Evolutionary conservation across 2,329 filamentous ascomycete genomes (phyloP).

Genomic region (Alternaria triticimaculans): DNA sequence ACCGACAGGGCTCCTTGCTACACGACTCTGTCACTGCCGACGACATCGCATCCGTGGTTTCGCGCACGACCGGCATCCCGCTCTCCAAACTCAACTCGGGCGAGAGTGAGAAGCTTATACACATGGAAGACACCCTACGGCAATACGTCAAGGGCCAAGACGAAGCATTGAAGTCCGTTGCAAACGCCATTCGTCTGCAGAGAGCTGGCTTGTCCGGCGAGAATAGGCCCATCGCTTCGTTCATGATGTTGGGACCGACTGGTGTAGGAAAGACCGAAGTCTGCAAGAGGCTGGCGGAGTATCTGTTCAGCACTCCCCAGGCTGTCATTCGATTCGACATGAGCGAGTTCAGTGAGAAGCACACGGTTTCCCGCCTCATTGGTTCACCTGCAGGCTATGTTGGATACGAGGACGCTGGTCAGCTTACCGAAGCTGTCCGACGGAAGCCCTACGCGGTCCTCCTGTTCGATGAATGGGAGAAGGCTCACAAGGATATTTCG

Average conservation of each 20-base stretch:
- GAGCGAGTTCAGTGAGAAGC: conserved; percentile 97
- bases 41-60: conserved; percentile 92
- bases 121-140: conserved; percentile 90
- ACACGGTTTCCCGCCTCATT: conserved; percentile 91
- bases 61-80: conserved; percentile 89
- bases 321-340: conserved; percentile 96
- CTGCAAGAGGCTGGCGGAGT: conserved; percentile 92
- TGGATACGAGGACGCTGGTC: conserved; percentile 94
- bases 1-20: conserved; percentile 66
- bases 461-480: conserved; percentile 97
- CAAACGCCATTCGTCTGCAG: conserved; percentile 92
- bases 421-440: conserved; percentile 92
- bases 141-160: conserved; percentile 90
- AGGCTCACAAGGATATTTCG: conserved; percentile 94
- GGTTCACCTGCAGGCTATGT: conserved; percentile 94
- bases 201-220: conserved; percentile 90
- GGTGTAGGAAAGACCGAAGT: conserved; percentile 97
- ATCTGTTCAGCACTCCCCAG: conserved; percentile 89
- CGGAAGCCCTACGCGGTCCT: conserved; percentile 95
- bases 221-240: conserved; percentile 88
- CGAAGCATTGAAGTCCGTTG: conserved; percentile 87
- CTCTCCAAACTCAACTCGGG: conserved; percentile 91
- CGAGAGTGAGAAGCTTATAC: conserved; percentile 91
- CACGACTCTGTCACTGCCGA: conserved; percentile 96
- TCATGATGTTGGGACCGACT: conserved; percentile 97